Evolutionary conservation across 306 rosid genomes (phyloP), one percentile per base, ranked within the genome.

Genomic region (Quercus cerris): DNA sequence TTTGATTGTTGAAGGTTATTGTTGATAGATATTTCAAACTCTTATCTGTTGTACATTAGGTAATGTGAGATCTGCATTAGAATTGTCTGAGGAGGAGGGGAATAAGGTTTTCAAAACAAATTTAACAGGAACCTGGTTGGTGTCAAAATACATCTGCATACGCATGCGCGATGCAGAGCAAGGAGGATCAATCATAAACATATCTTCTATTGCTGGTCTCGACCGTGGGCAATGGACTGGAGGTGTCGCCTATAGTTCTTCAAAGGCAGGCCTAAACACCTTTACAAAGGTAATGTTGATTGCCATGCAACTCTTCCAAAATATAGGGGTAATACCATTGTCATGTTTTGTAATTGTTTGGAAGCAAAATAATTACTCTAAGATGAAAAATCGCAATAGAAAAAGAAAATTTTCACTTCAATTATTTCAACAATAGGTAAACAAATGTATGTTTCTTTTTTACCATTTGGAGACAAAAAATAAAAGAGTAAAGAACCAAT

Each of bases 11-110:
- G 33, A 10, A 11, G 35, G 33, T 61, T 61, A 25, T 9, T 13
- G 27, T 25, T 31, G 35, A 13, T 73, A 5, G 4, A 63, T 18
- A 57, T 44, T 64, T 41, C 27, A 33, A 44, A 77, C 57, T 69
- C 18, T 10, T 61, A 49, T 59, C 31, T 18, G 67, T 55, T 68
- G 67, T 44, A 68, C 59, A 20, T 54, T 64, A 91, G 97, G 98
- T 8, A 86, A 4, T 61, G 97, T 94, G 51, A 88, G 22, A 13
- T 80, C 94, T 57, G 28, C 93, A 0, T 54, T 90, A 75, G 93
- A 89, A 56, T 68, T 90, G 67, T 58, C 88, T 0, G 97, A 90
- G 75, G 90, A 89, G 79, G 97, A 94, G 79, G 92, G 98, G 98
- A 74, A 87, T 72, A 30, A 75, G 1, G 87, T 38, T 1, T 9